Conservation (phyloP, 345 rosid species). For the Cardamine chenopodiifolia region DNA sequence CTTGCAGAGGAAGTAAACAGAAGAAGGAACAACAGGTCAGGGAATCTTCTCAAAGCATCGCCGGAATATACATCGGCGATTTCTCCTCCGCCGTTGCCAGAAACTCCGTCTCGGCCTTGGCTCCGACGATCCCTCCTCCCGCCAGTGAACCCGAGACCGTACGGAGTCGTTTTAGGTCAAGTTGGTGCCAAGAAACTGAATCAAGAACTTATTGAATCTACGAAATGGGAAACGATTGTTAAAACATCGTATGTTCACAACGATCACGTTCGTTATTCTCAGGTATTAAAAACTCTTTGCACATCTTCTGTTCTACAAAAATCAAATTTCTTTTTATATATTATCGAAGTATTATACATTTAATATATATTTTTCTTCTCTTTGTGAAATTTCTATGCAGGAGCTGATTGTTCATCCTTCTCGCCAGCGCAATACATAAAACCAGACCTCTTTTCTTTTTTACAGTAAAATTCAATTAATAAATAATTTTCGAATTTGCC, state of each 20-base stretch:
- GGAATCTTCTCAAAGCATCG: slow-evolving; percentile 14
- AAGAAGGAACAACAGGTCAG: slow-evolving; percentile 30
- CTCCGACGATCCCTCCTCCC: slow-evolving; percentile 70
- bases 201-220: slow-evolving; percentile 42
- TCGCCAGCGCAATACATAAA: slow-evolving; percentile 36
- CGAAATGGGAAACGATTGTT: slow-evolving; percentile 98
- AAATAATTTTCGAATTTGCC: slow-evolving; percentile 20
- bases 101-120: slow-evolving; percentile 90
- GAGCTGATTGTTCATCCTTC: slow-evolving; percentile 35
- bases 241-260: slow-evolving; percentile 76
- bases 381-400: slow-evolving; percentile 21
- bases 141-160: slow-evolving; percentile 45
- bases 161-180: slow-evolving; percentile 41
- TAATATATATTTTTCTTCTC: neutral
- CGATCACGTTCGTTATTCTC: slow-evolving; percentile 83
- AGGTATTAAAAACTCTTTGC: slow-evolving; percentile 53
- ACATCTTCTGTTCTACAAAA: neutral
- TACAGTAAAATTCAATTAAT: neutral
- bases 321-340: neutral
- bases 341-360: neutral
- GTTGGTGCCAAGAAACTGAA: slow-evolving; percentile 41
- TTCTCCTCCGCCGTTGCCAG: slow-evolving; percentile 64
- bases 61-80: slow-evolving; percentile 38
- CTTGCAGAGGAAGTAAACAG: slow-evolving; percentile 37
- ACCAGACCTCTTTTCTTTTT: neutral